Conservation (phyloP, 106 monocot species). For the Acorus calamus region DNA sequence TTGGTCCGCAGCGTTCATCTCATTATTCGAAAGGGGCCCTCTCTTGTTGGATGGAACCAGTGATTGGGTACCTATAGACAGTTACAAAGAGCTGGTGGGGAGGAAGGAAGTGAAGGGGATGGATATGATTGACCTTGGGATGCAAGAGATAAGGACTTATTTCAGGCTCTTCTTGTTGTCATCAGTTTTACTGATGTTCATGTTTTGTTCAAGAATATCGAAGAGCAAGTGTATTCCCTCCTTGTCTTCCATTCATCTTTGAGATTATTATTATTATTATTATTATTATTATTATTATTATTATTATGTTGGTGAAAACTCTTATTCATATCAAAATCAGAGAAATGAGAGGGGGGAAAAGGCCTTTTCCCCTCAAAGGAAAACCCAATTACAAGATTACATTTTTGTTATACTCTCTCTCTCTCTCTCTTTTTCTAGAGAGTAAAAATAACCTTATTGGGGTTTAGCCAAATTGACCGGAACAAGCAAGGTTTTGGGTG, state of each 20-base stretch:
- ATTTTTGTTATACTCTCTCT: too few relatives aligned
- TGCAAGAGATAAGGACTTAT: conserved; percentile 81
- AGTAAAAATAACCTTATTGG: too few relatives aligned
- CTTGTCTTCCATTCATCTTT: conserved; percentile 8
- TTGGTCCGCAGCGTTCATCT: conserved; percentile 66
- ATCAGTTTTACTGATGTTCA: conserved; percentile 72
- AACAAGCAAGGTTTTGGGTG: too few relatives aligned
- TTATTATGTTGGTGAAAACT: too few relatives aligned
- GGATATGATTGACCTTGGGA: conserved; percentile 67
- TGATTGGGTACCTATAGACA: conserved; percentile 23
- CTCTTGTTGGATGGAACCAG: conserved; percentile 15
- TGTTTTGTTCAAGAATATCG: conserved; percentile 90
- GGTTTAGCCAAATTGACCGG: too few relatives aligned
- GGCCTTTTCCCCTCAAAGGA: too few relatives aligned
- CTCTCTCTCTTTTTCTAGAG: too few relatives aligned
- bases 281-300: too few relatives aligned
- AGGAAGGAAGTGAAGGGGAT: conserved; percentile 12
- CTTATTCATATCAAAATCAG: too few relatives aligned
- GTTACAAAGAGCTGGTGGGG: not conserved
- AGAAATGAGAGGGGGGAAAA: too few relatives aligned
- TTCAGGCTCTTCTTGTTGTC: conserved; percentile 88
- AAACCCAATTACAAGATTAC: too few relatives aligned
- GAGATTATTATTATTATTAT: not conserved
- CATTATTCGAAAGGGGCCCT: conserved; percentile 44
- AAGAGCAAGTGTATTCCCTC: conserved; percentile 52